Base-by-base conservation (phyloP, 345 rosid species). In the Eucalyptus sp. region DNA sequence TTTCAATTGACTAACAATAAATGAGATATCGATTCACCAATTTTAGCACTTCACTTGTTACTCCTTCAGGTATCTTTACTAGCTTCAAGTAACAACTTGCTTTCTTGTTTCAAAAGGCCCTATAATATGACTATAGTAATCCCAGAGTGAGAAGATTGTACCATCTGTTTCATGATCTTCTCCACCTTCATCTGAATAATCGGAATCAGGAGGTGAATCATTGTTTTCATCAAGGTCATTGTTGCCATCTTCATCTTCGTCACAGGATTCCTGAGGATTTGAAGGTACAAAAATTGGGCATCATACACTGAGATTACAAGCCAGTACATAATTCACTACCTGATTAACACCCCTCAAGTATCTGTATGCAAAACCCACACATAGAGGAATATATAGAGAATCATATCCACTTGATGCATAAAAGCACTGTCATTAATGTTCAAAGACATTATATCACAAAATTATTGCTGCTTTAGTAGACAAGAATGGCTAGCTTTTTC, bases 141-240 rank as follows among this genome's bases (percentile, higher is more conserved):
- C 7, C 48, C 87, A 51, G 83, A 80, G 83, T 7, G 37, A 49
- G 29, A 86, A 89, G 62, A 52, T 54, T 41, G 79, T 95, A 96
- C 98, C 97, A 87, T 94, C 94, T 86, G 84, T 89, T 66, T 92
- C 89, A 37, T 90, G 62, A 91, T 87, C 93, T 80, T 91, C 94
- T 84, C 46, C 86, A 87, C 89, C 94, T 52, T 91, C 92, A 48
- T 92, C 94, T 5, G 95, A 89, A 88, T 79, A 87, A 89, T 96
- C 95, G 22, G 95, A 95, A 89, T 48, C 92, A 89, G 93, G 92
- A 88, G 90, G 89, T 88, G 93, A 93, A 88, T 90, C 88, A 15
- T 93, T 92, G 44, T 90, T 90, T 12, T 48, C 90, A 86, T 37
- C 91, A 41, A 44, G 89, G 51, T 88, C 92, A 86, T 68, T 86